Percentiles rank a stretch among this genome's conserved stretches.
phyloP scores from a whole-genome alignment of 2,329 filamentous ascomycete species.

The Ophiostoma sp. region DNA sequence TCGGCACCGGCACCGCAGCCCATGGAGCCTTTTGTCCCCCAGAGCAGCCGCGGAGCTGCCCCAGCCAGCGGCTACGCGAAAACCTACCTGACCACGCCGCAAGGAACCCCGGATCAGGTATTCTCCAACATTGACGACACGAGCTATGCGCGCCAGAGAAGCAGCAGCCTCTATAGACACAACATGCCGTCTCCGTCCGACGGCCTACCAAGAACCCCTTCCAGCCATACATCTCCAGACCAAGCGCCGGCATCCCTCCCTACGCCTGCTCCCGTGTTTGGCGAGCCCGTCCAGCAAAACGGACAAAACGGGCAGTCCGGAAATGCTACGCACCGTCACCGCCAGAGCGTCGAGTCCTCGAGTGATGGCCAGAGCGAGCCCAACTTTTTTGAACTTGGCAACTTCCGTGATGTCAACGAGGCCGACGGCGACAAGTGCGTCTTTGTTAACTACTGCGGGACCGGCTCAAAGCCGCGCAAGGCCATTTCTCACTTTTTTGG shows the following conservation, averaged over 20 bases:
- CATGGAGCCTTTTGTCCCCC: background rate
- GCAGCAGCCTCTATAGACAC: background rate
- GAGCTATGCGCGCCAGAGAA: background rate
- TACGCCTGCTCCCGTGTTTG: background rate
- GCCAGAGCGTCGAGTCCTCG: background rate
- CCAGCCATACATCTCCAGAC: background rate
- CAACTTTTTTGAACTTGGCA: background rate
- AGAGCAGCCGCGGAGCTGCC: background rate
- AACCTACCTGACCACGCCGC: background rate
- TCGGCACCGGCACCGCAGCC: background rate
- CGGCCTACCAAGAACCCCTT: background rate
- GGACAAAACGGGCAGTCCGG: background rate
- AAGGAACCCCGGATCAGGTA: background rate
- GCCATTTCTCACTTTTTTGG: conserved; percentile 78
- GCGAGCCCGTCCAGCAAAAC: background rate
- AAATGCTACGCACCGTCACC: background rate
- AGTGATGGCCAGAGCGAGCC: background rate
- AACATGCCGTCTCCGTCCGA: background rate
- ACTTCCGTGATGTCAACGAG: background rate
- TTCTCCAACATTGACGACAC: background rate
- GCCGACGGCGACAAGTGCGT: conserved; percentile 40
- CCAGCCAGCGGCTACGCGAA: background rate
- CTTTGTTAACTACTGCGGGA: conserved; percentile 54
- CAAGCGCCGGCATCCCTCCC: background rate
- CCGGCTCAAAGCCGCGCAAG: conserved; percentile 60